These are phyloP conservation scores for Daldinia childiae DNA, from an alignment of 495 filamentous ascomycete species.

Conservation along the genomic window DNA sequence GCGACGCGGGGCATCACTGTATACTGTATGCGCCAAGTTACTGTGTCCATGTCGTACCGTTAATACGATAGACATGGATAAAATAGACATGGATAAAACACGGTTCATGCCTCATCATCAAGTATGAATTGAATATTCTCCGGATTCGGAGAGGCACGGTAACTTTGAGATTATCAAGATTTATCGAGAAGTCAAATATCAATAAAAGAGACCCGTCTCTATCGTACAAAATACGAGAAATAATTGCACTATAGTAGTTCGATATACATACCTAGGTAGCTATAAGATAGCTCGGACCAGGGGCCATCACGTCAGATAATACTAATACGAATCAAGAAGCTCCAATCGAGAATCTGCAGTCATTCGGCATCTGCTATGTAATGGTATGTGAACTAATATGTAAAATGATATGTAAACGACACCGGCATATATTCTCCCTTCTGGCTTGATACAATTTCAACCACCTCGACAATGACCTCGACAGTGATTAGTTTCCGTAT, in stretches of 20 bases:
- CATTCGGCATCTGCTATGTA: constrained; percentile 18
- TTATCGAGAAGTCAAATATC: background rate
- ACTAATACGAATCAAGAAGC: constrained; percentile 8
- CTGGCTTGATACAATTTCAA: constrained; percentile 8
- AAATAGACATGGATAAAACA: background rate
- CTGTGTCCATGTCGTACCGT: constrained; percentile 4
- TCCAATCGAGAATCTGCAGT: constrained; percentile 12
- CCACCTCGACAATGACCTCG: too few relatives aligned
- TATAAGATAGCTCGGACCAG: constrained; percentile 1
- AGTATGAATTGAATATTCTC: constrained; percentile 10
- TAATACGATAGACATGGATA: constrained; percentile 12
- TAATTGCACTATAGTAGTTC: too few relatives aligned
- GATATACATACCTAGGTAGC: too few relatives aligned
- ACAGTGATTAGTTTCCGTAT: constrained; percentile 17
- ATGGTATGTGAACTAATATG: background rate
- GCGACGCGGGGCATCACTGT: constrained; percentile 17
- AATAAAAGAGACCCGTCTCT: background rate
- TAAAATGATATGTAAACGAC: background rate
- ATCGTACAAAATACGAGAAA: background rate
- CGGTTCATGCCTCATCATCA: background rate
- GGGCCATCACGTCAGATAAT: constrained; percentile 39
- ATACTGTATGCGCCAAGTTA: constrained; percentile 21
- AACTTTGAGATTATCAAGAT: background rate
- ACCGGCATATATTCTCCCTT: background rate
- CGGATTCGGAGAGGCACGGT: constrained; percentile 25